Percentiles rank a stretch among this genome's conserved stretches.
Evolutionary conservation across 306 rosid species (phyloP).

Genomic region (Datisca glomerata): DNA sequence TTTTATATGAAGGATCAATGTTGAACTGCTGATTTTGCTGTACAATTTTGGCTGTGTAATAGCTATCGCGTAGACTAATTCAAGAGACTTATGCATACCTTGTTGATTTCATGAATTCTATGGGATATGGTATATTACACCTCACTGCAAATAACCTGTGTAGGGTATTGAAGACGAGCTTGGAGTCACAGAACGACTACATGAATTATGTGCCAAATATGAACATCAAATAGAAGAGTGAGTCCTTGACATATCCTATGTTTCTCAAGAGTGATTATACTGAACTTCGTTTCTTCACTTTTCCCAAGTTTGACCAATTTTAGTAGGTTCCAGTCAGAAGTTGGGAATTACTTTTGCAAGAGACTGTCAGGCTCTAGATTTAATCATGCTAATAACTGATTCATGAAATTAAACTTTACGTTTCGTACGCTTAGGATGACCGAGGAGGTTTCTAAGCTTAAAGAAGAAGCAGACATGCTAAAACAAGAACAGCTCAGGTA

Average conservation of each 20-base stretch:
- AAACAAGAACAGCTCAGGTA: constrained; percentile 53
- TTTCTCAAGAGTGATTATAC: not conserved
- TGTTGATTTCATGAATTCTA: no score
- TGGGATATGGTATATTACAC: not conserved
- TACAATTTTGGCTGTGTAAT: no score
- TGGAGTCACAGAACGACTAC: constrained; percentile 39
- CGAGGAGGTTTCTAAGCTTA: constrained; percentile 52
- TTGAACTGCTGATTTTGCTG: no score
- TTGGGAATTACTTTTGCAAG: no score
- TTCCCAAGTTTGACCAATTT: not conserved
- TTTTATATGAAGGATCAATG: no score
- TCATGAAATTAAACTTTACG: constrained; percentile 1
- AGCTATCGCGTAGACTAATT: no score
- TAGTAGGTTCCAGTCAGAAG: not conserved
- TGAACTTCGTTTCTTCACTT: not conserved
- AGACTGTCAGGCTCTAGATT: no score
- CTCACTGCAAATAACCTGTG: constrained; percentile 19
- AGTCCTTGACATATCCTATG: constrained; percentile 14
- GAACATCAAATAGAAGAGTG: constrained; percentile 75
- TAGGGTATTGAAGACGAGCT: constrained; percentile 58
- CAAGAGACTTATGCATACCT: no score
- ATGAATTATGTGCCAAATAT: constrained; percentile 61
- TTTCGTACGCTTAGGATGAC: constrained; percentile 54
- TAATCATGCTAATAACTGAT: no score
- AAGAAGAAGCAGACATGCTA: constrained; percentile 52